Evolutionary conservation across 768 basidiomycete species (phyloP), one percentile per base, ranked within the genome.

Genomic region (Asterophora lycoperdoides): DNA sequence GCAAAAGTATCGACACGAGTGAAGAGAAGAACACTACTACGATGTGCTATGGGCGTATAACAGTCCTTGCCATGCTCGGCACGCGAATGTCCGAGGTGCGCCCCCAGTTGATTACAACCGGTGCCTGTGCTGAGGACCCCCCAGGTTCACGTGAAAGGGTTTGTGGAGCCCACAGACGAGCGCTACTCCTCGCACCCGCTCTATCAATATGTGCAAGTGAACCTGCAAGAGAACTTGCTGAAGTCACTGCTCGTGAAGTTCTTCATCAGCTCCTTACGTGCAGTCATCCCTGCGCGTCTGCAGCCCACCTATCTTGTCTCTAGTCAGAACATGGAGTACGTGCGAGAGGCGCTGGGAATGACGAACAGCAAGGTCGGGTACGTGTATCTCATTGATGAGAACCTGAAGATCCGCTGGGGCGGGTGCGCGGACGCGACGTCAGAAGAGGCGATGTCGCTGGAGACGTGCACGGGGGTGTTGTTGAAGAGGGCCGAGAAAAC

Each of bases 221-320:
- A 98, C 67, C 75, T 95, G 20, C 95, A 98, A 69, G 89, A 93
- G 65, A 98, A 98, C 67, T 70, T 88, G 5, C 79, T 98, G 55
- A 96, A 96, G 70, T 88, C 89, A 1, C 79, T 93, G 62, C 80
- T 98, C 28, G 87, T 97, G 44, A 83, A 84, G 43, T 69, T 97
- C 46, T 95, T 93, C 70, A 66, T 85, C n/a, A 78, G 77, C 8
- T 80, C 82, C 15, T 77, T 98, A 17, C 83, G 87, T 44, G 70
- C 76, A 18, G 69, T 73, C 2, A 73, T 93, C 0, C 89, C 93
- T 0, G 56, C 69, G 48, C 70, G 78, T 35, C 67, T 84, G 30
- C 89, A 89, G 35, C 51, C 80, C 5, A 85, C 77, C 8, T 94
- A 93, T 64, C 71, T 93, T 38, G 77, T 93, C 47, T 89, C 90